Conservation (phyloP, 2,329 filamentous ascomycete species). For the Didymella pomorum region DNA sequence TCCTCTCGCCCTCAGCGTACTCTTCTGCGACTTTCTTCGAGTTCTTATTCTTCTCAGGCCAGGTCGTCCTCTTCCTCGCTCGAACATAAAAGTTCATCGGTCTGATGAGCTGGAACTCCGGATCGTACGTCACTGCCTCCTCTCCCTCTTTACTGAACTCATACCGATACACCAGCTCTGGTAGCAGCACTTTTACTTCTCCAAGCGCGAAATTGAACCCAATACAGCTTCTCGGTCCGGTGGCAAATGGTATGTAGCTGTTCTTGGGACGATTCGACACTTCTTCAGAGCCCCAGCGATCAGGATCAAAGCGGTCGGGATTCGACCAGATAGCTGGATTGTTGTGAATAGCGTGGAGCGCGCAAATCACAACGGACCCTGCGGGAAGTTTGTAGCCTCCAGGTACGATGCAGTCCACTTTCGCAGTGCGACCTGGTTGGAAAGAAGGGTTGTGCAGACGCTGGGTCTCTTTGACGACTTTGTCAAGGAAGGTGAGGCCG, state of each 20-base stretch:
- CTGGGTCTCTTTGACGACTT: background rate
- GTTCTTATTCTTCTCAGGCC: slow-evolving; percentile 13
- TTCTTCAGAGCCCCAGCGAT: background rate
- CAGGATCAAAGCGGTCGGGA: background rate
- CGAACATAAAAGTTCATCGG: background rate
- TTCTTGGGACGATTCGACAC: background rate
- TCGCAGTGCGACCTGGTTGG: background rate
- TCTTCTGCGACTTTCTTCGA: slow-evolving; percentile 25
- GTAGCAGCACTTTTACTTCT: background rate
- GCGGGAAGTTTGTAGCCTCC: background rate
- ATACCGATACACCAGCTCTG: background rate
- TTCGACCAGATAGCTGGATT: background rate
- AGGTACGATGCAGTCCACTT: background rate
- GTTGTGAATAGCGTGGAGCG: background rate
- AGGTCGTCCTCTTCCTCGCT: slow-evolving; percentile 4
- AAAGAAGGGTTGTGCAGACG: background rate
- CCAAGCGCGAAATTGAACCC: background rate
- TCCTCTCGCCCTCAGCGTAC: slow-evolving; percentile 21
- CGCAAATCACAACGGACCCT: background rate
- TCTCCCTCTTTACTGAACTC: background rate
- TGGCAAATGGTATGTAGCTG: background rate
- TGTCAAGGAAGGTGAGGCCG: background rate
- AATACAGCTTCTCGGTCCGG: background rate
- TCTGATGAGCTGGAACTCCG: background rate
- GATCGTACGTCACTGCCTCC: background rate